Percentiles rank a stretch among this genome's conserved stretches.
phyloP scores from a whole-genome alignment of 768 basidiomycete genomes.

The Mycena latifolia region DNA sequence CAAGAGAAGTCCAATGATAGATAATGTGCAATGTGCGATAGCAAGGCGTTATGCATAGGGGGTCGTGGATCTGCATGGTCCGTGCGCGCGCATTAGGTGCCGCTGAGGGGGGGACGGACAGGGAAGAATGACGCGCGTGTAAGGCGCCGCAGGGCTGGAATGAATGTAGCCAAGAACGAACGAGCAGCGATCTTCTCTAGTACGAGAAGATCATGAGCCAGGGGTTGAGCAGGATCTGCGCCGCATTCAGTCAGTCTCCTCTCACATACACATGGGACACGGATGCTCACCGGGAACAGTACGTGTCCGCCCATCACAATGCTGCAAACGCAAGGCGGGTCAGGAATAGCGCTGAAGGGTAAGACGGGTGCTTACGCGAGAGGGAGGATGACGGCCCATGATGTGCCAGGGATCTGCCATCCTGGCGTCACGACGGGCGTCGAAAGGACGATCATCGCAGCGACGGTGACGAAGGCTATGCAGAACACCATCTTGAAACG shows the following conservation, averaged over 20 bases:
- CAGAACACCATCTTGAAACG: conserved; percentile 80
- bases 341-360: conserved; percentile 15
- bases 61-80: neutral
- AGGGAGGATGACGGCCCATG: conserved; percentile 86
- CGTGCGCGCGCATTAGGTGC: neutral
- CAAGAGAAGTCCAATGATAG: conserved; percentile 16
- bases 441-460: conserved; percentile 68
- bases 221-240: conserved; percentile 85
- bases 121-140: conserved; percentile 8
- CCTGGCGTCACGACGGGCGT: conserved; percentile 65
- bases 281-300: conserved; percentile 74
- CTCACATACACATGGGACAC: neutral
- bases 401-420: conserved; percentile 71
- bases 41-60: neutral
- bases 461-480: conserved; percentile 63
- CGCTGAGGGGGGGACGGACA: neutral
- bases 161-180: conserved; percentile 13
- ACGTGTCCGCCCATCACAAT: conserved; percentile 76
- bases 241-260: conserved; percentile 18
- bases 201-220: conserved; percentile 90
- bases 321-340: conserved; percentile 44
- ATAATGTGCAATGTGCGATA: neutral
- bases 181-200: conserved; percentile 40
- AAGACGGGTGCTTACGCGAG: conserved; percentile 63
- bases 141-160: conserved; percentile 16